These are phyloP conservation scores for Pisolithus tinctorius DNA, from an alignment of 768 basidiomycete genomes.

Conservation along the genomic window DNA sequence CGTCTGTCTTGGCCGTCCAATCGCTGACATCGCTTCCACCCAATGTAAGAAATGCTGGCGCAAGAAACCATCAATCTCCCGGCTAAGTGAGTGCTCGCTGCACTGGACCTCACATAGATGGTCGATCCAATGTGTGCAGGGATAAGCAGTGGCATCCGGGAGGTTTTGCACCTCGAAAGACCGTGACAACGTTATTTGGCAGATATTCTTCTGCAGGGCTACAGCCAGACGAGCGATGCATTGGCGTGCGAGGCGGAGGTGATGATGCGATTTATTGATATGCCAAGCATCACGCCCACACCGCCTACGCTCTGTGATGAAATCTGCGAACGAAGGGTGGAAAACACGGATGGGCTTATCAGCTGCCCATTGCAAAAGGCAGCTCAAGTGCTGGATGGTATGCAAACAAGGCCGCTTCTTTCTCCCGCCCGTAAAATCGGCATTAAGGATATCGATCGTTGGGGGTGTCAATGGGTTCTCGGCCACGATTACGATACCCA, in stretches of 20 bases:
- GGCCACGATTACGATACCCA: constrained; percentile 26
- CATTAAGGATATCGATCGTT: constrained; percentile 23
- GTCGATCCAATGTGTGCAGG: constrained; percentile 23
- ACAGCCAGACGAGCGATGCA: constrained; percentile 15
- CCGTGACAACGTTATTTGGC: constrained; percentile 14
- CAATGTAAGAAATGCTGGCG: constrained; percentile 25
- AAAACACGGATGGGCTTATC: constrained; percentile 23
- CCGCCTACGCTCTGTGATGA: constrained; percentile 24
- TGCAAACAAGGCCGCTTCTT: constrained; percentile 23
- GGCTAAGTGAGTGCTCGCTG: constrained; percentile 3
- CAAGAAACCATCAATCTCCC: constrained; percentile 17
- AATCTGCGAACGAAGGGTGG: constrained; percentile 30
- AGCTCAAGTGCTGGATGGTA: constrained; percentile 21
- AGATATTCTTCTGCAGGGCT: constrained; percentile 21
- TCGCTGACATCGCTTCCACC: constrained; percentile 27
- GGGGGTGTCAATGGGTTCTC: constrained; percentile 19
- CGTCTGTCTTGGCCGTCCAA: constrained; percentile 27
- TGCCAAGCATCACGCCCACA: constrained; percentile 24
- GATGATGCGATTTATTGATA: constrained; percentile 18
- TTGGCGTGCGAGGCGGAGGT: constrained; percentile 17
- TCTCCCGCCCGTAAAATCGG: constrained; percentile 1
- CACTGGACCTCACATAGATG: constrained; percentile 15
- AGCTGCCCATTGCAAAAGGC: constrained; percentile 22
- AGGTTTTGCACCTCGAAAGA: constrained; percentile 10
- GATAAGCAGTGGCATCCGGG: constrained; percentile 21